Percentiles rank a stretch among this genome's conserved stretches.
These are phyloP conservation scores for Capsicum baccatum DNA, from an alignment of 257 asterid species.

Conservation along the genomic window DNA sequence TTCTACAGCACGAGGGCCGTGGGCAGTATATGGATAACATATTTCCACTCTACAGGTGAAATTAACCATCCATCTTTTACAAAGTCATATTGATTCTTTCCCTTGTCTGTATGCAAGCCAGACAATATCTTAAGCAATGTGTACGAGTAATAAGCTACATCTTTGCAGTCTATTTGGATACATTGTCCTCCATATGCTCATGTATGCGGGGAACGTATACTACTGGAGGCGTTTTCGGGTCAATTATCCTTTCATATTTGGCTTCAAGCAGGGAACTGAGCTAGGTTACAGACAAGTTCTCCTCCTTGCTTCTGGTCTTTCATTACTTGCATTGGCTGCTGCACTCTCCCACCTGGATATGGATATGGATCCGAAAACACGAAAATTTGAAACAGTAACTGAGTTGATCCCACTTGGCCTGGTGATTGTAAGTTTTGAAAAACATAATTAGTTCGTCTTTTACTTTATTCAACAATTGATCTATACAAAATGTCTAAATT, in stretches of 20 bases:
- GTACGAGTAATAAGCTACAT: constrained; percentile 1
- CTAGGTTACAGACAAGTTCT: constrained; percentile 73
- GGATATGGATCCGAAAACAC: constrained; percentile 71
- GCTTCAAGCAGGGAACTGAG: constrained; percentile 70
- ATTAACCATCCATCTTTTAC: not conserved
- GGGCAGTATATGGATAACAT: constrained; percentile 63
- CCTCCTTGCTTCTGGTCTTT: constrained; percentile 77
- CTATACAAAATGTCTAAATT: not conserved
- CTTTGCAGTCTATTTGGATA: constrained; percentile 64
- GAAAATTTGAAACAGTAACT: constrained; percentile 42
- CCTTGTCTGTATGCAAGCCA: not conserved
- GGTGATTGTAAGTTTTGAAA: constrained; percentile 52
- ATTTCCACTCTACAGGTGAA: constrained; percentile 85
- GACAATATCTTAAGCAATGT: not conserved
- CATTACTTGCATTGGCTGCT: constrained; percentile 67
- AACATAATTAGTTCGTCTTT: not conserved
- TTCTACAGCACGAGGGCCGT: constrained; percentile 51
- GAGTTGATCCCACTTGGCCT: constrained; percentile 76
- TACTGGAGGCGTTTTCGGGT: constrained; percentile 74
- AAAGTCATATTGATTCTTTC: not conserved
- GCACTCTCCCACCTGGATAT: constrained; percentile 71
- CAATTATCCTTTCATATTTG: constrained; percentile 80
- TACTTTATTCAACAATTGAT: not conserved
- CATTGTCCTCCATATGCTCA: constrained; percentile 76
- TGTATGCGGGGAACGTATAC: constrained; percentile 63